Conservation (phyloP, 2,329 filamentous ascomycete genomes). For the Didymella exigua region DNA sequence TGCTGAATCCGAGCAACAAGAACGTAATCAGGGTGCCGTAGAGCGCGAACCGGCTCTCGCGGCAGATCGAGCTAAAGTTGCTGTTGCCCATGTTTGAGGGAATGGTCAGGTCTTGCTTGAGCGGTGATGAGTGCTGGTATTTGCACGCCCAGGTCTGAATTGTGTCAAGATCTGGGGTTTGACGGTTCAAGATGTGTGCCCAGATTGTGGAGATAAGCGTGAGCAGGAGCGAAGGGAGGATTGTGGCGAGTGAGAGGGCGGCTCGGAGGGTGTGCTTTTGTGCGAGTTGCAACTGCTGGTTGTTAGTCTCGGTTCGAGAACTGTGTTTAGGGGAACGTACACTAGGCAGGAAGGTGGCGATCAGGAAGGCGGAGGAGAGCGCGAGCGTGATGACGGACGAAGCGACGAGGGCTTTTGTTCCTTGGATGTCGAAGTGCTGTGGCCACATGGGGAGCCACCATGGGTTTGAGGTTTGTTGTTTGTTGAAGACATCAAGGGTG, state of each 20-base stretch:
- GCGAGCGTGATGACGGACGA: conserved; percentile 47
- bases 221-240: conserved; percentile 47
- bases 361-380: conserved; percentile 46
- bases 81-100: conserved; percentile 41
- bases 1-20: conserved; percentile 44
- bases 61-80: conserved; percentile 49
- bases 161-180: conserved; percentile 42
- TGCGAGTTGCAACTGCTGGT: conserved; percentile 37
- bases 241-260: conserved; percentile 44
- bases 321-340: conserved; percentile 26
- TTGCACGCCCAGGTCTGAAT: conserved; percentile 51
- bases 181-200: conserved; percentile 46
- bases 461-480: conserved; percentile 50
- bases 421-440: conserved; percentile 53
- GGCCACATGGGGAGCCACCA: conserved; percentile 58
- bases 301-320: conserved; percentile 11
- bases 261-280: conserved; percentile 48
- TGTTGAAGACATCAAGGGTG: conserved; percentile 52
- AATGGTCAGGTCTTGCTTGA: conserved; percentile 30
- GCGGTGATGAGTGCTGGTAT: conserved; percentile 37
- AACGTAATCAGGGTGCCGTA: conserved; percentile 52
- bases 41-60: conserved; percentile 53
- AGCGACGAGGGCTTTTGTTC: conserved; percentile 51
- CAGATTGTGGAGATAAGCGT: conserved; percentile 51
- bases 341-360: conserved; percentile 42